These are phyloP conservation scores for Lasiodiplodia citricola DNA, from an alignment of 2,329 filamentous ascomycete genomes.

Conservation along the genomic window DNA sequence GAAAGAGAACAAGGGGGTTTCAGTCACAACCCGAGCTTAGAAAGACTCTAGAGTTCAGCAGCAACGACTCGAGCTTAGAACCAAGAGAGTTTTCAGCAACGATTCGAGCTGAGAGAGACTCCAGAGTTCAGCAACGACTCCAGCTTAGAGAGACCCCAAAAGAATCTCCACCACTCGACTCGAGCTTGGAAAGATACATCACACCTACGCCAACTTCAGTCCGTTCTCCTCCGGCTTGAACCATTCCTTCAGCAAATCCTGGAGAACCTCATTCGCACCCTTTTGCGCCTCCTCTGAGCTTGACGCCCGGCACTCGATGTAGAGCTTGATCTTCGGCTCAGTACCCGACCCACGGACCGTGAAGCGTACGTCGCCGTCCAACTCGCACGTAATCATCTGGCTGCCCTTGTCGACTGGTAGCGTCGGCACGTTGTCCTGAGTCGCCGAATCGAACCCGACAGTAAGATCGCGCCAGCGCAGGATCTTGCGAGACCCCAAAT, in stretches of 20 bases:
- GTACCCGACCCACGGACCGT: constrained; percentile 67
- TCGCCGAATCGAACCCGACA: constrained; percentile 63
- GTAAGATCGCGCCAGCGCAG: constrained; percentile 67
- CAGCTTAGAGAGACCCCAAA: too few relatives aligned
- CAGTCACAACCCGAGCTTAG: background rate
- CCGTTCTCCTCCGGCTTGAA: constrained; percentile 50
- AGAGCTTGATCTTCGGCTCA: constrained; percentile 70
- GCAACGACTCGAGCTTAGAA: too few relatives aligned
- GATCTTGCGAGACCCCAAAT: constrained; percentile 59
- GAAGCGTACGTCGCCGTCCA: constrained; percentile 61
- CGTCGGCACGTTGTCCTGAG: constrained; percentile 56
- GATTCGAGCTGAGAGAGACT: too few relatives aligned
- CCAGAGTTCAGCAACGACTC: too few relatives aligned
- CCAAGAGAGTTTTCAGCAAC: too few relatives aligned
- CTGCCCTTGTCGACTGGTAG: constrained; percentile 62
- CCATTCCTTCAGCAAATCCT: constrained; percentile 56
- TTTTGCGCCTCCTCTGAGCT: constrained; percentile 49
- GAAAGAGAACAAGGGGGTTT: too few relatives aligned
- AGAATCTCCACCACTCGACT: background rate
- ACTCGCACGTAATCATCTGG: constrained; percentile 69
- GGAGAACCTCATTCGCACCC: constrained; percentile 52
- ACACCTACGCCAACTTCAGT: constrained; percentile 38
- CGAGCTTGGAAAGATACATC: background rate
- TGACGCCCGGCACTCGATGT: constrained; percentile 56
- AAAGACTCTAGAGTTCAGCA: background rate